phyloP scores from a whole-genome alignment of 768 basidiomycete genomes.

The Auriscalpium microsporum region DNA sequence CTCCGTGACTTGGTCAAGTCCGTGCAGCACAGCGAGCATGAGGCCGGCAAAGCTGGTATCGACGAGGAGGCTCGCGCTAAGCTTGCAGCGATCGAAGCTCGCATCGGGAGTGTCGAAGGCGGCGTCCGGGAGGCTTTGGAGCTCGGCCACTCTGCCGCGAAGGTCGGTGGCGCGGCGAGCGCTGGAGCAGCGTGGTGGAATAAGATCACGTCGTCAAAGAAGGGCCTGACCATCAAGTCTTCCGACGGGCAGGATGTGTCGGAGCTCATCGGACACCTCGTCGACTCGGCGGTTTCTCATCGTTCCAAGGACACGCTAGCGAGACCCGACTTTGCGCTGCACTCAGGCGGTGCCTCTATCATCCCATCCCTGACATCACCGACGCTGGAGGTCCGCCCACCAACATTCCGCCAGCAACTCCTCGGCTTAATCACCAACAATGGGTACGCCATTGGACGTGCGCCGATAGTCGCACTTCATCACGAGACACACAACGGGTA shows the following conservation, averaged over 20 bases:
- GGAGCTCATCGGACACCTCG: constrained; percentile 60
- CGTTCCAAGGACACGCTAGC: constrained; percentile 75
- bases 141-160: constrained; percentile 39
- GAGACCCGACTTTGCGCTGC: constrained; percentile 77
- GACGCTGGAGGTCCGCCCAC: constrained; percentile 62
- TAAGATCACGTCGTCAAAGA: constrained; percentile 37
- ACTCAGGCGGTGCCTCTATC: constrained; percentile 71
- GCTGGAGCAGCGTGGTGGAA: constrained; percentile 55
- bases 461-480: constrained; percentile 83
- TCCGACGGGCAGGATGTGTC: constrained; percentile 69
- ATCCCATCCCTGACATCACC: constrained; percentile 78
- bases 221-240: constrained; percentile 53
- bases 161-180: constrained; percentile 27
- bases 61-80: constrained; percentile 53
- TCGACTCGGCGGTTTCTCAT: constrained; percentile 64
- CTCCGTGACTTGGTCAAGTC: constrained; percentile 9
- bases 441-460: constrained; percentile 59
- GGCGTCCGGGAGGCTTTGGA: constrained; percentile 69
- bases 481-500: constrained; percentile 75
- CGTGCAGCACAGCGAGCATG: constrained; percentile 25
- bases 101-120: constrained; percentile 51
- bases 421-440: constrained; percentile 50
- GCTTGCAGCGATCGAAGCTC: constrained; percentile 52
- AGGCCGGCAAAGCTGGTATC: constrained; percentile 11
- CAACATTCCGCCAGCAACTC: constrained; percentile 38